phyloP scores from a whole-genome alignment of 768 basidiomycete genomes.

The Coprinopsis sp. region DNA sequence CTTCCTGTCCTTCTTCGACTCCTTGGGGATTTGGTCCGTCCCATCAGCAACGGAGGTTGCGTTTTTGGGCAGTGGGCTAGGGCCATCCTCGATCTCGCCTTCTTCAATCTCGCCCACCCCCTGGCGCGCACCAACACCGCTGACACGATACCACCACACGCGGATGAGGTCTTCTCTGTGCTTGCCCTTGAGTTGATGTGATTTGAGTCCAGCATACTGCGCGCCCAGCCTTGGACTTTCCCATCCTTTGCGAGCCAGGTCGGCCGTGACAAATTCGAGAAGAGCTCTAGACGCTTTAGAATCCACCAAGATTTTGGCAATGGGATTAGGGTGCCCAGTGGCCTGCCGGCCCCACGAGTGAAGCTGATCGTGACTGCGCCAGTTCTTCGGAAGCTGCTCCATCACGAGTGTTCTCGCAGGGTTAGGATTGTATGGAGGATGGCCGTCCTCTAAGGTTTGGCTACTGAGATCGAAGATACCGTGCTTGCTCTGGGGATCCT shows the following conservation, averaged over 20 bases:
- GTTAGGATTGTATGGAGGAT: slow-evolving; percentile 36
- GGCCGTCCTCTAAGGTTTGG: slow-evolving; percentile 4
- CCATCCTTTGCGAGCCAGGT: slow-evolving; percentile 45
- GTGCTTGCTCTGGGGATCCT: slow-evolving; percentile 41
- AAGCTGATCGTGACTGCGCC: slow-evolving; percentile 39
- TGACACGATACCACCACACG: slow-evolving; percentile 47
- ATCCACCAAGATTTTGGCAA: slow-evolving; percentile 39
- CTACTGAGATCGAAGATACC: slow-evolving; percentile 37
- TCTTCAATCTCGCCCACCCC: slow-evolving; percentile 45
- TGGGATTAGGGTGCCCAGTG: slow-evolving; percentile 33
- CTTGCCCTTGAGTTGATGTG: slow-evolving; percentile 38
- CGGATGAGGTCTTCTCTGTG: slow-evolving; percentile 40
- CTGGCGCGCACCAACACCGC: slow-evolving; percentile 33
- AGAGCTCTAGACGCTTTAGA: slow-evolving; percentile 39
- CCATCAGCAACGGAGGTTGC: slow-evolving; percentile 1
- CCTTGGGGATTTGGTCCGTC: too few relatives aligned
- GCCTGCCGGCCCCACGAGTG: slow-evolving; percentile 39
- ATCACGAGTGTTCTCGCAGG: slow-evolving; percentile 51
- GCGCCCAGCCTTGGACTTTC: slow-evolving; percentile 41
- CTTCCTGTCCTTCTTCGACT: slow-evolving; percentile 7
- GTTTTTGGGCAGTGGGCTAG: slow-evolving; percentile 4
- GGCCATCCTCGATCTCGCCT: slow-evolving; percentile 39
- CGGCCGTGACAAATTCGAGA: slow-evolving; percentile 44
- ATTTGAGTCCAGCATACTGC: slow-evolving; percentile 22
- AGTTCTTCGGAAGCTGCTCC: slow-evolving; percentile 49